Evolutionary conservation across 441 rosid genomes (phyloP).

Genomic region (Theobroma grandiflorum): DNA sequence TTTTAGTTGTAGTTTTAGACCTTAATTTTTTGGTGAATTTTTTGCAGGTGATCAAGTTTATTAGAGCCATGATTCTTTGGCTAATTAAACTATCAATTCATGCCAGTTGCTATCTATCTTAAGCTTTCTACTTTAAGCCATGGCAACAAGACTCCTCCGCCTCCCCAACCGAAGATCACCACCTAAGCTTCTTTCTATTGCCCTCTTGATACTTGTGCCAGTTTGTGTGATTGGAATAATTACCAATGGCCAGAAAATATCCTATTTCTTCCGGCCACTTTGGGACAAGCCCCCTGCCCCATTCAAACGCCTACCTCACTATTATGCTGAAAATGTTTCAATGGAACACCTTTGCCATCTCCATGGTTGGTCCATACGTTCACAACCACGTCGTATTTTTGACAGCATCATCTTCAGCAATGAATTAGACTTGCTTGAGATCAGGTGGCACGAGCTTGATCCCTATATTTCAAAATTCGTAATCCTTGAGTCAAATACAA

Average conservation of each 20-base stretch:
- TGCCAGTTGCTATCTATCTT: conserved; percentile 26
- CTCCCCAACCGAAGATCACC: conserved; percentile 40
- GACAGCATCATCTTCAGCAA: conserved; percentile 86
- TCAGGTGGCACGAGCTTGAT: conserved; percentile 79
- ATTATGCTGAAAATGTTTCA: conserved; percentile 88
- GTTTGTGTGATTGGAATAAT: conserved; percentile 57
- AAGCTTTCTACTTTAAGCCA: conserved; percentile 37
- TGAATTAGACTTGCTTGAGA: conserved; percentile 84
- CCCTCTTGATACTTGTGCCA: conserved; percentile 53
- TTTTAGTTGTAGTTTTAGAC: not conserved
- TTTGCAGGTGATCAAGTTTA: conserved; percentile 25
- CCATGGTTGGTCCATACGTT: conserved; percentile 79
- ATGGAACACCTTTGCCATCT: conserved; percentile 79
- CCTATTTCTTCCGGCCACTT: conserved; percentile 79
- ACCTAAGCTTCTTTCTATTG: conserved; percentile 39
- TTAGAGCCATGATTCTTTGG: conserved; percentile 18
- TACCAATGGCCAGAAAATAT: conserved; percentile 51
- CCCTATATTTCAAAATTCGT: conserved; percentile 77
- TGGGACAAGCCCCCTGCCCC: conserved; percentile 88
- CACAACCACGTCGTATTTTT: conserved; percentile 65
- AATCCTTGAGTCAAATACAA: conserved; percentile 82
- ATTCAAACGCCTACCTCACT: conserved; percentile 76
- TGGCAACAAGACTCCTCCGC: conserved; percentile 54
- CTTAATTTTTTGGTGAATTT: not conserved
- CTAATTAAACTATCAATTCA: conserved; percentile 21